Conservation (phyloP, 225 moss, liverwort and hornwort genomes). For the Bryum argenteum region DNA sequence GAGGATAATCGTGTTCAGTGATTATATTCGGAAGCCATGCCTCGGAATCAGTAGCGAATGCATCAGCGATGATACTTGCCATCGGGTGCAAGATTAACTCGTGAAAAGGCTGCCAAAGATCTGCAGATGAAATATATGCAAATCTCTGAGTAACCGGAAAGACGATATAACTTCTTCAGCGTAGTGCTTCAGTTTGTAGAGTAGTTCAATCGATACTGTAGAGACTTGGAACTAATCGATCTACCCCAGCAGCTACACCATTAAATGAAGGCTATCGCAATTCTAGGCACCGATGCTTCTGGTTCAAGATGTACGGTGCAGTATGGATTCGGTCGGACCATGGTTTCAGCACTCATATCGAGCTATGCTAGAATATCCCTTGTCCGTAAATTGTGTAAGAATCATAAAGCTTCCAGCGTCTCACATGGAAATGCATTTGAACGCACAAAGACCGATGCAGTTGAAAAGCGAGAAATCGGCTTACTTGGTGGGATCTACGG, state of each 20-base stretch:
- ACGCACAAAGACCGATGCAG: constrained; percentile 23
- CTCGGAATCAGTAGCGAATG: constrained; percentile 17
- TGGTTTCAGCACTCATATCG: constrained; percentile 4
- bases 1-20: constrained; percentile 17
- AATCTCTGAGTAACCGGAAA: constrained; percentile 32
- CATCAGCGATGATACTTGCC: constrained; percentile 18
- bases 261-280: not conserved
- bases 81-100: constrained; percentile 33
- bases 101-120: constrained; percentile 26
- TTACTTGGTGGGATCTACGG: constrained; percentile 51
- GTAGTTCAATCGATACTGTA: constrained; percentile 2
- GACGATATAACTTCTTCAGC: constrained; percentile 27
- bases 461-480: constrained; percentile 18
- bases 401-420: no score
- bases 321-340: not conserved
- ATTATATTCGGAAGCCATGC: constrained; percentile 7
- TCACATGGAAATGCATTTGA: not conserved
- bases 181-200: not conserved
- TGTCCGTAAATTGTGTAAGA: not conserved
- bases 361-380: constrained; percentile 10
- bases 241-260: constrained; percentile 3
- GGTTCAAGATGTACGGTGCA: not conserved
- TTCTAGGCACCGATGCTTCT: not conserved
- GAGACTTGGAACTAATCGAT: not conserved
- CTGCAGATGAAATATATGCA: constrained; percentile 19